Evolutionary conservation across 2,329 filamentous ascomycete genomes (phyloP).

Genomic region (Nemania sp.): DNA sequence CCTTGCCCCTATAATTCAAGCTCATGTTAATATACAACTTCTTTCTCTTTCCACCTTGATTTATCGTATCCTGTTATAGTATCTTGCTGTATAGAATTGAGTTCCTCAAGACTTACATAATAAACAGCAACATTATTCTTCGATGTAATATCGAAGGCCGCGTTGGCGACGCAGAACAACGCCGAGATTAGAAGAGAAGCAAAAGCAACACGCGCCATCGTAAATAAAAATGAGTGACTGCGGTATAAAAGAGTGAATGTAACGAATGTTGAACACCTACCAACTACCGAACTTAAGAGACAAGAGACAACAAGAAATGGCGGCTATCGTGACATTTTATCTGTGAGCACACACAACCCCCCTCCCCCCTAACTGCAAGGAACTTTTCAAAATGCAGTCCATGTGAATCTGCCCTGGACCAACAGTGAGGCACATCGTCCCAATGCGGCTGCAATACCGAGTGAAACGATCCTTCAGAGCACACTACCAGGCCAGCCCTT

Average conservation of each 20-base stretch:
- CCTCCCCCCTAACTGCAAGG: not conserved
- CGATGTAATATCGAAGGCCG: constrained; percentile 49
- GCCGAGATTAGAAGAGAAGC: constrained; percentile 35
- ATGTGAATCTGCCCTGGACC: constrained; percentile 2
- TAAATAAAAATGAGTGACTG: constrained; percentile 34
- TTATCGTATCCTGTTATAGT: not conserved
- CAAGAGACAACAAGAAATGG: not conserved
- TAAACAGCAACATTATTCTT: constrained; percentile 58
- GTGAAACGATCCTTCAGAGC: constrained; percentile 9
- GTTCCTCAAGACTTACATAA: constrained; percentile 51
- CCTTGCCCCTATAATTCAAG: constrained; percentile 55
- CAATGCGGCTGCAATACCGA: constrained; percentile 11
- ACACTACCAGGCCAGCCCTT: not conserved
- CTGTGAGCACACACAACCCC: constrained; percentile 2
- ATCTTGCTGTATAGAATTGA: not conserved
- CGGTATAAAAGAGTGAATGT: constrained; percentile 12
- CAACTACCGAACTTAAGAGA: not conserved
- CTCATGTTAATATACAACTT: constrained; percentile 11
- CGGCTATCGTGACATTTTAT: constrained; percentile 29
- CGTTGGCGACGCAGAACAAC: constrained; percentile 38
- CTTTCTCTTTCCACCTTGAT: not conserved
- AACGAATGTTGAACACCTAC: constrained; percentile 13
- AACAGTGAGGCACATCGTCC: not conserved
- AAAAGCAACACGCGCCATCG: constrained; percentile 42
- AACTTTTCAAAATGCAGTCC: not conserved